Conservation (phyloP, 2,329 filamentous ascomycete species). For the Fusarium torulosum region DNA sequence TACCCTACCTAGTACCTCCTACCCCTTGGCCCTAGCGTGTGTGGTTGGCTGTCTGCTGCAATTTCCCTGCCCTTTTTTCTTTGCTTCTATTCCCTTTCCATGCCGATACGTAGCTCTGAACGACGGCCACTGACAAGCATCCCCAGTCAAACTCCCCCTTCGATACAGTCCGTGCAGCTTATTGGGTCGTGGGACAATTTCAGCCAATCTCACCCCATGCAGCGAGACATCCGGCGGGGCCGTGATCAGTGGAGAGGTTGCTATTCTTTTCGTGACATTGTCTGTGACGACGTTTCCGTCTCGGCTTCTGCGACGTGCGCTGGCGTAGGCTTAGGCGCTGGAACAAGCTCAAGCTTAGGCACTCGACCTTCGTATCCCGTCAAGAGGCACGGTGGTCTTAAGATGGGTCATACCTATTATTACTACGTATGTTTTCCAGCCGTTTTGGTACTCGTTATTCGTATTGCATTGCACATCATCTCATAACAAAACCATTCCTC, state of each 20-base stretch:
- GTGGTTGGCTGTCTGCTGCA: constrained; percentile 45
- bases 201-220: constrained; percentile 80
- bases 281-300: constrained; percentile 77
- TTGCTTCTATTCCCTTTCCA: constrained; percentile 45
- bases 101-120: constrained; percentile 33
- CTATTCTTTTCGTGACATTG: constrained; percentile 86
- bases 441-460: constrained; percentile 29
- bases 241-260: constrained; percentile 87
- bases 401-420: constrained; percentile 94
- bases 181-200: constrained; percentile 98
- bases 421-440: constrained; percentile 79
- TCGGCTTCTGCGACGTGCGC: constrained; percentile 44
- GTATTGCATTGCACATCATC: constrained; percentile 14
- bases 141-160: constrained; percentile 69
- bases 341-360: constrained; percentile 37
- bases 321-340: constrained; percentile 40
- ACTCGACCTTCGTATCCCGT: constrained; percentile 47
- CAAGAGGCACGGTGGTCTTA: constrained; percentile 80
- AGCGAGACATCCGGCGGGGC: constrained; percentile 81
- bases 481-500: constrained; percentile 31
- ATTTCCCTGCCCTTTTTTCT: constrained; percentile 44
- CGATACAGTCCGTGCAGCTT: constrained; percentile 78
- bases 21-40: constrained; percentile 18
- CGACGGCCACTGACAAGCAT: constrained; percentile 46
- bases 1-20: not conserved